Base-by-base conservation (phyloP, 1,284 basidiomycete species). In the Lentinula novae-zelandiae region DNA sequence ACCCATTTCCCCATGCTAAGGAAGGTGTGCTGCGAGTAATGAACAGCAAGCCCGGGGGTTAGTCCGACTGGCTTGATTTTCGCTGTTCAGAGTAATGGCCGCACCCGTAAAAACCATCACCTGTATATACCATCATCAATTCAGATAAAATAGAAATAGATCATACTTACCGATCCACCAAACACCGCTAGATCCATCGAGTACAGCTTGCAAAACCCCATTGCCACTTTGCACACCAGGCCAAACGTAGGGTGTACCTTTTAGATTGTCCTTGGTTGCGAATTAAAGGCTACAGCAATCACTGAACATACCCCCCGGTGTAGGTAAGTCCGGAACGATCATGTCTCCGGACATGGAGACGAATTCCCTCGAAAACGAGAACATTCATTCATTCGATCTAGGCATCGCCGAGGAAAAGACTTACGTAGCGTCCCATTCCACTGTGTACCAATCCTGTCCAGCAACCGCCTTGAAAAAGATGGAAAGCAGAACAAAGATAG, bases 341-440 rank as follows among this genome's bases (percentile, higher is more conserved):
- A 72, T 67, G 56, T 69, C 68, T 2, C 71, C 70, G 3, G 69
- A 71, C 65, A 72, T 66, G n/a, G 70, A 66, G 12, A 71, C 71
- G 59, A 73, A 72, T 53, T 67, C 62, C 31, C 64, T 65, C 4
- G 42, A n/a, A 12, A 42, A 2, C 5, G 50, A 5, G 13, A 34
- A 42, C 4, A 5, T 31, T 3, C 27, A 15, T 15, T 34, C 48
- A 4, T 4, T 46, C 33, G 10, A 33, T 27, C 27, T 27, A 4
- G 10, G 7, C 10, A 53, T 20, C 49, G 22, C 12, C 53, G 34
- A 53, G 8, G 7, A 1, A 22, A 20, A 12, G 20, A 27, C 58
- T 51, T 48, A 65, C 67, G 60, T 52, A 34, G 68, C 71, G 62
- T 72, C 68, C 71, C 70, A 73, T 65, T 72, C 71, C 17, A 71